phyloP scores from a whole-genome alignment of 768 basidiomycete species.

The Tulasnella sp. region DNA sequence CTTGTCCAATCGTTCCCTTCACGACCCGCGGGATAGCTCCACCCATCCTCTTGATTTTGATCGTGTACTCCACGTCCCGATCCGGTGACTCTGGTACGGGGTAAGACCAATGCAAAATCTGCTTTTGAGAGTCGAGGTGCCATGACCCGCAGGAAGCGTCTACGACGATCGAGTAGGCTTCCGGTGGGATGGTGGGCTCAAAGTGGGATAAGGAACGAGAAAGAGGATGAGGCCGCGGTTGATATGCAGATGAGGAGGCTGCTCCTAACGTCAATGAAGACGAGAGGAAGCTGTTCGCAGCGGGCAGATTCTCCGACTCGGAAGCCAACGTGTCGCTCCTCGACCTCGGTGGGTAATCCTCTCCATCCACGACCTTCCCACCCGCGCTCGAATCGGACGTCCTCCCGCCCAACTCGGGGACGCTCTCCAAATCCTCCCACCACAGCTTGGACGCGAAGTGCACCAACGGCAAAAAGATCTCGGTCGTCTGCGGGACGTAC shows the following conservation, averaged over 20 bases:
- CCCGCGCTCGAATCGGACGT: slow-evolving; percentile 39
- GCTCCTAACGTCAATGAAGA: slow-evolving; percentile 7
- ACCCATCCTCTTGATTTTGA: slow-evolving; percentile 50
- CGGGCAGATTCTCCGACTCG: slow-evolving; percentile 4
- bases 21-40: slow-evolving; percentile 46
- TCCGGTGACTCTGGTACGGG: slow-evolving; percentile 43
- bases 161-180: slow-evolving; percentile 44
- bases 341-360: slow-evolving; percentile 29
- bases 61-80: slow-evolving; percentile 44
- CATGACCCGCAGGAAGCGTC: slow-evolving; percentile 54
- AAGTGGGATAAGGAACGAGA: slow-evolving; percentile 6
- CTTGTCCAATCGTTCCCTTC: slow-evolving; percentile 25
- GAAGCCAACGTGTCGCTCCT: slow-evolving; percentile 31
- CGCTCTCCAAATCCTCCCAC: slow-evolving; percentile 26
- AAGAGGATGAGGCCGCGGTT: neutral
- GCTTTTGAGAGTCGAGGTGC: slow-evolving; percentile 53
- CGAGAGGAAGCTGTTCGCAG: slow-evolving; percentile 17
- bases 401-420: slow-evolving; percentile 17
- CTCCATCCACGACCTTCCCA: slow-evolving; percentile 33
- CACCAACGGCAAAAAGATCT: slow-evolving; percentile 87
- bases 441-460: slow-evolving; percentile 68
- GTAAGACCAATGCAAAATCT: slow-evolving; percentile 54
- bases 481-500: slow-evolving; percentile 60
- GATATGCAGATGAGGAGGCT: neutral
- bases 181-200: slow-evolving; percentile 10